Base-by-base conservation (phyloP, 257 asterid genomes). In the Solanum medicagineum region DNA sequence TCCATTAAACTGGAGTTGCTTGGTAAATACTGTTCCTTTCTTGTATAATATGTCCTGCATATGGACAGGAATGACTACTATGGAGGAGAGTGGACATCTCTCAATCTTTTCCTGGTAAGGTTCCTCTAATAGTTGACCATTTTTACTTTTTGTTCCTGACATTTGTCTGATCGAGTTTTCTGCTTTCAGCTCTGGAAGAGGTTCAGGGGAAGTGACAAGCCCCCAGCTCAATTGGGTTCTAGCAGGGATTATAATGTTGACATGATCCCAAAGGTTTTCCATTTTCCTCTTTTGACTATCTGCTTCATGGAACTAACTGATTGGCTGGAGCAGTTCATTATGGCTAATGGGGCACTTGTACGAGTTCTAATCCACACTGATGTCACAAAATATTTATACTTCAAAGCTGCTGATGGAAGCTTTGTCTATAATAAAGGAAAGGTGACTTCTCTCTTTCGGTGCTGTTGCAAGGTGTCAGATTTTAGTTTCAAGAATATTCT, bases 351-450 rank as follows among this genome's bases (percentile, higher is more conserved):
- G 87, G 93, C 89, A 26, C 97, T 96, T 85, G 98, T 96, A 69
- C 94, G 98, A 51, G 95, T 93, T 83, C 97, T 96, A 82, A 96
- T 96, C 88, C 99, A 96, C 80, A 95, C 98, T 8, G 94, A 94
- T 87, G 99, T 96, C 45, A 96, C 99, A 6, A 96, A 96, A 86
- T 96, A 96, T 90, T 86, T 96, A 88, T 91, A 87, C 90, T 96
- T 96, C 89, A 96, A 96, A 91, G 98, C 99, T 36, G 98, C 94
- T 81, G 99, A 96, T 90, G 99, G 99, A 10, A 95, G 99, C 91
- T 96, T 87, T 85, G 99, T 96, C 84, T 94, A 86, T 94, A 93
- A 92, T 87, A 93, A 92, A 90, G 98, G 97, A 80, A 96, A 93
- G 98, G 80, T 42, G n/a, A 42, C 8, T 73, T 45, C n/a, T 66